Evolutionary conservation across 2,329 filamentous ascomycete genomes (phyloP).

Genomic region (Byssochlamys sp.): DNA sequence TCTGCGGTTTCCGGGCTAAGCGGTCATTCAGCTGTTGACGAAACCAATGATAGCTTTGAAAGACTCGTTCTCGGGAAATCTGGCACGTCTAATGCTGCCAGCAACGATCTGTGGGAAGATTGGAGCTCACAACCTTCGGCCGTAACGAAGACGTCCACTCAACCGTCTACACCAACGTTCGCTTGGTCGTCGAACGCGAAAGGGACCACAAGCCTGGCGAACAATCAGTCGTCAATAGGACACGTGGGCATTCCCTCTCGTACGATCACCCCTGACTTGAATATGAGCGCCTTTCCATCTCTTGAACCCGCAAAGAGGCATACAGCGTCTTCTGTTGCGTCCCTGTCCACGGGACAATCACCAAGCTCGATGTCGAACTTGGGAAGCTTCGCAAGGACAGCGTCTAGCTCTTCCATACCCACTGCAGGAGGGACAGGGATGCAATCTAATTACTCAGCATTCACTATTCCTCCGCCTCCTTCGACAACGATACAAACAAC

Average conservation of each 20-base stretch:
- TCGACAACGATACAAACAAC: constrained; percentile 11
- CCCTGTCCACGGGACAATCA: constrained; percentile 21
- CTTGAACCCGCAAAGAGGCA: constrained; percentile 32
- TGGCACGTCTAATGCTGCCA: constrained; percentile 26
- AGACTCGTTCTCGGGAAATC: constrained; percentile 70
- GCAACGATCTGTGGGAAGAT: constrained; percentile 23
- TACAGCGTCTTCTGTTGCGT: constrained; percentile 16
- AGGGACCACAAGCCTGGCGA: constrained; percentile 11
- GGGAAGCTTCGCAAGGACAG: constrained; percentile 1
- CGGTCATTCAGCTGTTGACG: constrained; percentile 42
- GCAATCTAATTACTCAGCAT: constrained; percentile 24
- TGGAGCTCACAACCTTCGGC: constrained; percentile 21
- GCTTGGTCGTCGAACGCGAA: constrained; percentile 33
- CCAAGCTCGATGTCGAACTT: constrained; percentile 11
- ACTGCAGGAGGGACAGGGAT: constrained; percentile 17
- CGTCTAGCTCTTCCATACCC: constrained; percentile 1
- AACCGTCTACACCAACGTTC: constrained; percentile 27
- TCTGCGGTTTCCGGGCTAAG: constrained; percentile 17
- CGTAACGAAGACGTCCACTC: constrained; percentile 16
- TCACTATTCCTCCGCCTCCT: constrained; percentile 35
- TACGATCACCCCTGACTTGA: constrained; percentile 45
- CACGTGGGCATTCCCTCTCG: constrained; percentile 25
- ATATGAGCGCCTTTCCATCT: constrained; percentile 39
- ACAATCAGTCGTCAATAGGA: constrained; percentile 5
- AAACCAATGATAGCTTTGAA: constrained; percentile 67